Evolutionary conservation across 2,329 filamentous ascomycete species (phyloP), one percentile per base, ranked within the genome.

Genomic region (Pseudogymnoascus sp.): DNA sequence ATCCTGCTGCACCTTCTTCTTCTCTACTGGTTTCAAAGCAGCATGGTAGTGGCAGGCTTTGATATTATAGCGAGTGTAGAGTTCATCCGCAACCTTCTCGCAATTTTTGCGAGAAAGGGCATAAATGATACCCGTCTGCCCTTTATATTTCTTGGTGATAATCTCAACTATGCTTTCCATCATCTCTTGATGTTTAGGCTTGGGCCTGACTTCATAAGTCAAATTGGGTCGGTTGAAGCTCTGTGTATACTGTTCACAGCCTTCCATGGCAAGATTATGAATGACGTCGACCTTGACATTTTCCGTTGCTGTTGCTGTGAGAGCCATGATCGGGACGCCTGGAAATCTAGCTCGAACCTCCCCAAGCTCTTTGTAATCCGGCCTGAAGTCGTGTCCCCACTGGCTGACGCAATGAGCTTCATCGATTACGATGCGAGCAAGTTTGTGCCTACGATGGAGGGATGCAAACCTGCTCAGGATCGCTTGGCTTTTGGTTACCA

Each of bases 351-450:
- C 73, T 57, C 93, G 84, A 43, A 97, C 78, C 62, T 86, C 81
- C 28, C 92, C 91, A 3, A 99, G 79, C 30, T 84, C 83, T 74
- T 96, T 96, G 77, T 99, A 99, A 72, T 97, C 93, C 0, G 92
- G 93, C 50, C 95, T 86, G 72, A 99, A 99, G 73, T 99, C 94
- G 68, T 99, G 94, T 0, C 94, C 94, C 94, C 94, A 99, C 78
- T 99, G 92, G 73, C 94, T 97, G 25, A 99, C 93, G 73, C 94
- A 99, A 73, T 99, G 94, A n/a, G 94, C 94, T 76, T 99, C 95
- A 67, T 99, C 94, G 65, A 99, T 96, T 60, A 99, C 94, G 57
- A 99, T 85, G 25, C 94, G 86, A 14, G 95, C 93, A 59, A 99
- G 84, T 68, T 87, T 89, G 3, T 81, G 78, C 58, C 85, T 85